These are phyloP conservation scores for Phyllosticta paracitricarpa DNA, from an alignment of 2,329 filamentous ascomycete genomes.

Conservation along the genomic window DNA sequence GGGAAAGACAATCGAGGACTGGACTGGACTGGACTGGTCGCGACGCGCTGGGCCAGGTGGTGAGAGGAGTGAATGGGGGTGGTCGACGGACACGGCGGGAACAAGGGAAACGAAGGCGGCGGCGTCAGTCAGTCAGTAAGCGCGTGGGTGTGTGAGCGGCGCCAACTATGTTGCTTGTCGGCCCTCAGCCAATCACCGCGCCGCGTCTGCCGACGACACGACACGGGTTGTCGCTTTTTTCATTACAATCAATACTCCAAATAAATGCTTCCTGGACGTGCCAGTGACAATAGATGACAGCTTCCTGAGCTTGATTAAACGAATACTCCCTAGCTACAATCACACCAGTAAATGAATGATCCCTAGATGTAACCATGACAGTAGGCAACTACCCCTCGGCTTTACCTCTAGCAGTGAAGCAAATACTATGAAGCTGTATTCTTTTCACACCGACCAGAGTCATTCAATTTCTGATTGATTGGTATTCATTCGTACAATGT, in stretches of 20 bases:
- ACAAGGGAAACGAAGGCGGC: background rate
- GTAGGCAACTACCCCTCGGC: too few species aligned
- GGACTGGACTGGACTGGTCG: background rate
- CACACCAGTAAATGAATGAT: too few species aligned
- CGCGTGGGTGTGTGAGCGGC: too few species aligned
- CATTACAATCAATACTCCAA: background rate
- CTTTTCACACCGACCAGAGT: too few species aligned
- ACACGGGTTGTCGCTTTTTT: background rate
- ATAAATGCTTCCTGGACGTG: background rate
- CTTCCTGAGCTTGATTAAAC: too few species aligned
- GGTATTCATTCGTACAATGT: too few species aligned
- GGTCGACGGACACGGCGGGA: background rate
- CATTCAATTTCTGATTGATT: too few species aligned
- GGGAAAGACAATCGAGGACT: background rate
- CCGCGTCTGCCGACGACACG: background rate
- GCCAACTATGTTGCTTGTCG: background rate
- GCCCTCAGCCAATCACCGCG: background rate
- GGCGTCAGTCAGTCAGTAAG: background rate
- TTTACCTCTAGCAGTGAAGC: too few species aligned
- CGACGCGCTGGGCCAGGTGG: background rate
- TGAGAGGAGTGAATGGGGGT: background rate
- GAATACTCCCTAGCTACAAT: too few species aligned
- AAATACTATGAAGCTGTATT: too few species aligned
- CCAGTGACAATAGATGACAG: too few species aligned
- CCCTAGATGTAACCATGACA: too few species aligned